Percentiles rank a stretch among this genome's conserved stretches.
These are phyloP conservation scores for Trichoderma polysporum DNA, from an alignment of 2,329 filamentous ascomycete species.

Conservation along the genomic window DNA sequence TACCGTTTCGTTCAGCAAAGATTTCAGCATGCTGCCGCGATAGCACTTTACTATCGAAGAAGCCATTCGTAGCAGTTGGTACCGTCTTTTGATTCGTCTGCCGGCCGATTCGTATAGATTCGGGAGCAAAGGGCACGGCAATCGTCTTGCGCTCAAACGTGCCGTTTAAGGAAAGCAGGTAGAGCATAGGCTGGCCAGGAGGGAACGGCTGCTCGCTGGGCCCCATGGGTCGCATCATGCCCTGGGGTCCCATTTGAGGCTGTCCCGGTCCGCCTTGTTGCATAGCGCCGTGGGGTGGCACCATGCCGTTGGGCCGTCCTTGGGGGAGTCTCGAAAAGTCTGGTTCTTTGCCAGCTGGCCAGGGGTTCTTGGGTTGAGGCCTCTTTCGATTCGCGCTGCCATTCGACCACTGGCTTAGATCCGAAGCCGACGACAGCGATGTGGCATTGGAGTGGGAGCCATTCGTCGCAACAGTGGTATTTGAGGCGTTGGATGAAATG, in stretches of 20 bases:
- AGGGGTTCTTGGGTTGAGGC: slow-evolving; percentile 50
- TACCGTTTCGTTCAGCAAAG: slow-evolving; percentile 80
- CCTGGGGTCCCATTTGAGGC: slow-evolving; percentile 44
- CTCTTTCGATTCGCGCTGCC: slow-evolving; percentile 52
- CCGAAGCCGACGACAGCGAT: slow-evolving; percentile 46
- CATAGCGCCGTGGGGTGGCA: slow-evolving; percentile 34
- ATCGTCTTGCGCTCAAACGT: slow-evolving; percentile 98
- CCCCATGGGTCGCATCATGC: slow-evolving; percentile 61
- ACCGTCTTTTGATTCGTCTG: slow-evolving; percentile 97
- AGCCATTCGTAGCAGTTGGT: slow-evolving; percentile 87
- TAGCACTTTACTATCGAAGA: slow-evolving; percentile 96
- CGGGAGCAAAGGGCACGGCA: slow-evolving; percentile 86
- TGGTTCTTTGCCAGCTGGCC: slow-evolving; percentile 48
- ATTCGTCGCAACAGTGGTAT: slow-evolving; percentile 63
- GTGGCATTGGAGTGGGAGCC: slow-evolving; percentile 63
- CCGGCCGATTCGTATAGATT: slow-evolving; percentile 88
- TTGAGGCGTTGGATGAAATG: slow-evolving; percentile 64
- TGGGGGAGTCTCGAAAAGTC: slow-evolving; percentile 49
- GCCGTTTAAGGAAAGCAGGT: slow-evolving; percentile 86
- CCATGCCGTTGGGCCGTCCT: slow-evolving; percentile 46
- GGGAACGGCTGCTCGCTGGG: slow-evolving; percentile 56
- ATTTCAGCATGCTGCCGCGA: slow-evolving; percentile 96
- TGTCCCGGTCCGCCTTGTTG: slow-evolving; percentile 36
- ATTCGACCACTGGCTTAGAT: slow-evolving; percentile 51
- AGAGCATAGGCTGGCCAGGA: slow-evolving; percentile 73